These are phyloP conservation scores for Cordyceps tenuipes DNA, from an alignment of 2,329 filamentous ascomycete species.

Conservation along the genomic window DNA sequence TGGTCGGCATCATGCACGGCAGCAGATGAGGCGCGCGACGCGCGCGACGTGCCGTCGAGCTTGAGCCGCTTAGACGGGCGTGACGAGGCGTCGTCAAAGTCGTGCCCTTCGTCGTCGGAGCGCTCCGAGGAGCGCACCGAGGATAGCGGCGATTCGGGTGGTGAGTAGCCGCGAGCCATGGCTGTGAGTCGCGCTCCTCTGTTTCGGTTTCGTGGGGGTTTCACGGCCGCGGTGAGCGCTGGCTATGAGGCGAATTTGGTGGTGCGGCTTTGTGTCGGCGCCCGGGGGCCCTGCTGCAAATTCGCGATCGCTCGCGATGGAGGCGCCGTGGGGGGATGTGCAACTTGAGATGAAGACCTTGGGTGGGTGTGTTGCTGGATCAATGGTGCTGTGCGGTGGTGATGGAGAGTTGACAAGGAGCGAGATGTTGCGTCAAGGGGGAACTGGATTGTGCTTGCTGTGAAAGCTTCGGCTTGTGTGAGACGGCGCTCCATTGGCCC, in stretches of 20 bases:
- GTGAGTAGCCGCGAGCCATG: conserved; percentile 30
- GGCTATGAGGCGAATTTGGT: not conserved
- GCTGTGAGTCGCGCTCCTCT: conserved; percentile 2
- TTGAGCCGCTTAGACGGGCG: conserved; percentile 42
- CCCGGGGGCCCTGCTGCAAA: not conserved
- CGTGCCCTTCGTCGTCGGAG: conserved; percentile 38
- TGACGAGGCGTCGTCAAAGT: conserved; percentile 29
- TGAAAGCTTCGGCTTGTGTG: not conserved
- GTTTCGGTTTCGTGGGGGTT: not conserved
- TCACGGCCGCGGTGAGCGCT: not conserved
- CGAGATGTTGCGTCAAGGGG: conserved; percentile 1
- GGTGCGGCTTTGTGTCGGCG: not conserved
- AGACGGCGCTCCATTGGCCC: conserved; percentile 6
- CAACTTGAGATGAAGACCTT: conserved; percentile 9
- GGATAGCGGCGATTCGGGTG: conserved; percentile 39
- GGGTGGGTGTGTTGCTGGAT: not conserved
- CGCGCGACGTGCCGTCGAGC: conserved; percentile 35
- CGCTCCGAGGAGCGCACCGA: conserved; percentile 38
- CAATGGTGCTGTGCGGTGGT: not conserved
- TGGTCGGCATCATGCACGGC: conserved; percentile 33
- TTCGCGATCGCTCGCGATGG: conserved; percentile 4
- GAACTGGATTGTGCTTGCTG: conserved; percentile 6
- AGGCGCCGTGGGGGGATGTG: conserved; percentile 10
- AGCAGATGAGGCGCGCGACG: conserved; percentile 38
- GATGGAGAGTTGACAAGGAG: not conserved